phyloP scores from a whole-genome alignment of 2,329 filamentous ascomycete species.

The Pestalotiopsis sp. region DNA sequence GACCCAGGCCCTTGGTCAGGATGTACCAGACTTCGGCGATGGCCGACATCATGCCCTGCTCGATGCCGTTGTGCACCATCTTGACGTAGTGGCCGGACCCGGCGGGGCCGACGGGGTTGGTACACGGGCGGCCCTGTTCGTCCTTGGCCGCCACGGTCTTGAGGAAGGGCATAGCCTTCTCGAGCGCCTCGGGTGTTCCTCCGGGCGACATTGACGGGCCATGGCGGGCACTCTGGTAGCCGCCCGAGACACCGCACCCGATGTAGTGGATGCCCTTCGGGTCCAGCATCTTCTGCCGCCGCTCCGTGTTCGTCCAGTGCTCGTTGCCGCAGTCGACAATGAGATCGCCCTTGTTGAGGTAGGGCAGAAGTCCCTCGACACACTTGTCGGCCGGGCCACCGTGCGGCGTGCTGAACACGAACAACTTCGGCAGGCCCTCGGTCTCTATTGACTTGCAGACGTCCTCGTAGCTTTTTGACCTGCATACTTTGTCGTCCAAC shows the following conservation, averaged over 20 bases:
- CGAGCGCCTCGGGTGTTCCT: conserved; percentile 57
- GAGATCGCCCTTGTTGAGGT: conserved; percentile 62
- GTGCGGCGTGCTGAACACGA: conserved; percentile 56
- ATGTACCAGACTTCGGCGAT: conserved; percentile 68
- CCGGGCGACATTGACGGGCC: conserved; percentile 71
- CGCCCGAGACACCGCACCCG: conserved; percentile 69
- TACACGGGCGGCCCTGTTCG: conserved; percentile 58
- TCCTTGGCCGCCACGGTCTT: conserved; percentile 65
- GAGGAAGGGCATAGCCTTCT: conserved; percentile 62
- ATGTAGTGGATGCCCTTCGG: conserved; percentile 64
- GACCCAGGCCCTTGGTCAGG: conserved; percentile 58
- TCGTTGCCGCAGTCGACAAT: conserved; percentile 72
- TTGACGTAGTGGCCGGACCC: conserved; percentile 74
- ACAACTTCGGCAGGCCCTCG: conserved; percentile 43
- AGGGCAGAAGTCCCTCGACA: conserved; percentile 38
- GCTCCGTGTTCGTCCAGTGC: conserved; percentile 65
- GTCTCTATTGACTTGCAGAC: conserved; percentile 47
- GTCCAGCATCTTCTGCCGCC: conserved; percentile 59
- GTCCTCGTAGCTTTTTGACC: conserved; percentile 45
- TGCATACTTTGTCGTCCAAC: conserved; percentile 29
- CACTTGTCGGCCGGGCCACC: conserved; percentile 39
- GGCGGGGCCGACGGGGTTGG: conserved; percentile 59
- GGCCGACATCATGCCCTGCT: conserved; percentile 69
- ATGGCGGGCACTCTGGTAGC: conserved; percentile 66
- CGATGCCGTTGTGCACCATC: conserved; percentile 76